A percentile compares a stretch with the other conserved stretches of the same genome.
phyloP scores from a whole-genome alignment of 352 stramenopile genomes.

The Phytophthora pseudosyringae region DNA sequence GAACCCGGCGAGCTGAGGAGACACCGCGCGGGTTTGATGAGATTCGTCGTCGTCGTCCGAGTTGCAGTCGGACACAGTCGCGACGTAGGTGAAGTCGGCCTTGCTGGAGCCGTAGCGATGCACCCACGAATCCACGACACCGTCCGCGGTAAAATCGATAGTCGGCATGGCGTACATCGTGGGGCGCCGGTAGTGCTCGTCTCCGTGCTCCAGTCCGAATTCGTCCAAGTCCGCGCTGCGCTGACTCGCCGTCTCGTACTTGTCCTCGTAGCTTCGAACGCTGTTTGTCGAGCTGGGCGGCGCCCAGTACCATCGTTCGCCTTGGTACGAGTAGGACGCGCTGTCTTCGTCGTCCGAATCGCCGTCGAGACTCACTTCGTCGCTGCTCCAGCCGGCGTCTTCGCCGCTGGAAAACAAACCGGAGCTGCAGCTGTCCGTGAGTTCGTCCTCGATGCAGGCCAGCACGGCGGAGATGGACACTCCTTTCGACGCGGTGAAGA shows the following conservation, averaged over 20 bases:
- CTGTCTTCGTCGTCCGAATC: conserved; percentile 24
- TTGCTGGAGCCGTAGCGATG: conserved; percentile 36
- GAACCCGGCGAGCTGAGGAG: conserved; percentile 21
- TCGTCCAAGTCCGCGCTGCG: conserved; percentile 30
- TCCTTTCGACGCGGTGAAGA: conserved; percentile 30
- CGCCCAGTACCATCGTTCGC: conserved; percentile 38
- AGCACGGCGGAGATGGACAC: conserved; percentile 12
- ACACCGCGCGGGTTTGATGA: conserved; percentile 3
- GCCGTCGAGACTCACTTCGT: conserved; percentile 32
- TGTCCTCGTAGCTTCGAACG: conserved; percentile 28
- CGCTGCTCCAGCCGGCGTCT: conserved; percentile 33
- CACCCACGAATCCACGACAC: conserved; percentile 32
- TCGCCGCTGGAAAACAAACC: conserved; percentile 34
- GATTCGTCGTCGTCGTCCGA: conserved; percentile 11
- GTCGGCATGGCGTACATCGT: conserved; percentile 42
- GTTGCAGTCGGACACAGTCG: conserved; percentile 19
- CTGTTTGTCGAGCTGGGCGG: conserved; percentile 32
- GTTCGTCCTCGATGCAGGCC: conserved; percentile 23
- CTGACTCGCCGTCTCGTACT: conserved; percentile 34
- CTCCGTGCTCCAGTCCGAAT: conserved; percentile 24
- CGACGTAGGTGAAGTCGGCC: conserved; percentile 34
- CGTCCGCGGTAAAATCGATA: conserved; percentile 25
- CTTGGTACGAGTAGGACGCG: conserved; percentile 19
- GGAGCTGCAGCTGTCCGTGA: conserved; percentile 41
- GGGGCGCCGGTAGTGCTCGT: conserved; percentile 30